Evolutionary conservation across 2,329 filamentous ascomycete species (phyloP).

Genomic region (Bimuria novae-zelandiae): DNA sequence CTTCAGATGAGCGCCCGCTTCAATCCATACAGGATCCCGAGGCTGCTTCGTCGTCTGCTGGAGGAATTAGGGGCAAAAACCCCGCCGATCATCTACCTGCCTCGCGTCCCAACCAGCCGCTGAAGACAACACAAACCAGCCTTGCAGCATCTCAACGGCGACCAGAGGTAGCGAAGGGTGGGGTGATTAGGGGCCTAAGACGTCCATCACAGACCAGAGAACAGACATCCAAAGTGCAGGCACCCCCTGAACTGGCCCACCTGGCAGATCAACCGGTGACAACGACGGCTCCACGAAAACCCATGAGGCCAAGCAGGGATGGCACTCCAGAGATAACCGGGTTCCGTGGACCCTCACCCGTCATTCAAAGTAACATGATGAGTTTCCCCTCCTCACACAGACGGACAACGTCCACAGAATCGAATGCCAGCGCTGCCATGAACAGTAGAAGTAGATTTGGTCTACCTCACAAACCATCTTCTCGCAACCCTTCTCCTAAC

Average conservation of each 20-base stretch:
- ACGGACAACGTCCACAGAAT: slow-evolving; percentile 56
- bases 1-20: slow-evolving; percentile 63
- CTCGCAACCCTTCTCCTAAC: slow-evolving; percentile 45
- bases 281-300: slow-evolving; percentile 54
- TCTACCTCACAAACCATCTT: slow-evolving; percentile 38
- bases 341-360: slow-evolving; percentile 54
- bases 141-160: slow-evolving; percentile 4
- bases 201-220: slow-evolving; percentile 6
- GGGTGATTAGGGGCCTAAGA: background rate
- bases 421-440: slow-evolving; percentile 29
- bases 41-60: slow-evolving; percentile 71
- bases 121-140: slow-evolving; percentile 5
- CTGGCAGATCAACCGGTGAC: slow-evolving; percentile 65
- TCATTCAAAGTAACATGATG: slow-evolving; percentile 62
- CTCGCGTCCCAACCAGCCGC: slow-evolving; percentile 60
- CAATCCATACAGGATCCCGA: slow-evolving; percentile 70
- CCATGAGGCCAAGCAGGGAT: slow-evolving; percentile 51
- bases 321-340: slow-evolving; percentile 51
- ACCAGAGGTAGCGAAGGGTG: background rate
- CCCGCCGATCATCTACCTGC: slow-evolving; percentile 31
- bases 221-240: slow-evolving; percentile 28
- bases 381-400: slow-evolving; percentile 56
- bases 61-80: slow-evolving; percentile 49
- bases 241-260: slow-evolving; percentile 53
- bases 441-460: slow-evolving; percentile 29